A percentile compares a stretch with the other conserved stretches of the same genome.
phyloP scores from a whole-genome alignment of 306 rosid genomes.

The Rosa chinensis region DNA sequence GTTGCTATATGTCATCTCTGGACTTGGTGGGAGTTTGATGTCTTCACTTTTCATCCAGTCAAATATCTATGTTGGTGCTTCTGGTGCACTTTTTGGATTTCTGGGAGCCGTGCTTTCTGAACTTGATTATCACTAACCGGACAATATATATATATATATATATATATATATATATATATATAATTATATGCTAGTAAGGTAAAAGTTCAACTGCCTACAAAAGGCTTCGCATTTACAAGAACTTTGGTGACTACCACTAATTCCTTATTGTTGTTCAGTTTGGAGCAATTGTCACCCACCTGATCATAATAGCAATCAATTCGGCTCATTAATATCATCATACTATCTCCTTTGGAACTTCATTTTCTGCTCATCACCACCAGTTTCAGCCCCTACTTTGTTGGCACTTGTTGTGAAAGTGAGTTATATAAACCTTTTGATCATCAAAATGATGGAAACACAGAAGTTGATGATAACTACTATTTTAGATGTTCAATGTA shows the following conservation, averaged over 20 bases:
- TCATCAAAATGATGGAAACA: neutral
- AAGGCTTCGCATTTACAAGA: neutral
- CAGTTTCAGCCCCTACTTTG: neutral
- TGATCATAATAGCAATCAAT: conserved; percentile 72
- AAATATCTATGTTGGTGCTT: too few species aligned
- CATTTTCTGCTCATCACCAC: neutral
- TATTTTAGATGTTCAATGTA: neutral
- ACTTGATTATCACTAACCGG: conserved; percentile 29
- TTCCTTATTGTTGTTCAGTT: conserved; percentile 41
- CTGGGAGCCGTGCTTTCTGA: too few species aligned
- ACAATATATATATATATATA: too few species aligned
- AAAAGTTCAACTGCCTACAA: conserved; percentile 32
- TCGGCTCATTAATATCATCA: conserved; percentile 32
- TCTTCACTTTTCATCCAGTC: too few species aligned
- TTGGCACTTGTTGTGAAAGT: neutral
- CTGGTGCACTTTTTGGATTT: too few species aligned
- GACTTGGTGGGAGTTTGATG: too few species aligned
- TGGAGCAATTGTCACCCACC: conserved; percentile 68
- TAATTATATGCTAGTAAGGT: conserved; percentile 79
- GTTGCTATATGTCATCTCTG: too few species aligned
- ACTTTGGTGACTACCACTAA: neutral
- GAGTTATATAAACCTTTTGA: neutral
- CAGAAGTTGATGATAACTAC: neutral
- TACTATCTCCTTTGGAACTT: neutral
- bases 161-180: too few species aligned